Evolutionary conservation across 169 alveolate genomes (phyloP).

Genomic region (Hepatocystis sp.): DNA sequence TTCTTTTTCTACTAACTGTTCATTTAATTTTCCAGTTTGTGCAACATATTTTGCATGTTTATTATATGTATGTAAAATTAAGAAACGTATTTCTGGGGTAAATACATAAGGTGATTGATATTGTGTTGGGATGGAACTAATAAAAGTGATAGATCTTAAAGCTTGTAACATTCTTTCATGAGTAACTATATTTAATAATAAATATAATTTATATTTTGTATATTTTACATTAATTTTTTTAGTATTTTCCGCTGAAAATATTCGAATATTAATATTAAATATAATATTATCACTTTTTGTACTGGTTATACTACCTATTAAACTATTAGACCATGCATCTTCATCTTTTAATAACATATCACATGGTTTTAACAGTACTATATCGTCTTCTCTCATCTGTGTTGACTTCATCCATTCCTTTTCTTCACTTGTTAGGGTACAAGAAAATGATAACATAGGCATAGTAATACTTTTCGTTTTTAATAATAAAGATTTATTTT

Average conservation of each 20-base stretch:
- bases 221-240: slow-evolving; percentile 66
- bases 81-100: slow-evolving; percentile 72
- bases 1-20: slow-evolving; percentile 53
- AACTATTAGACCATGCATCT: slow-evolving; percentile 78
- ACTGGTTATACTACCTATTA: slow-evolving; percentile 52
- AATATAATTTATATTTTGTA: slow-evolving; percentile 52
- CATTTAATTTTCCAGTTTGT: slow-evolving; percentile 56
- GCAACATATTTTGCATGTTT: slow-evolving; percentile 64
- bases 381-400: slow-evolving; percentile 83
- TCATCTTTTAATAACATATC: slow-evolving; percentile 46
- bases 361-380: slow-evolving; percentile 80
- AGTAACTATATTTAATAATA: slow-evolving; percentile 62
- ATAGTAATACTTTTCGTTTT: slow-evolving; percentile 59
- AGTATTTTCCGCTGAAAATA: slow-evolving; percentile 72
- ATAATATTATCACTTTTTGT: slow-evolving; percentile 54
- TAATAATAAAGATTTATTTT: slow-evolving; percentile 71
- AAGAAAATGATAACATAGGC: slow-evolving; percentile 61
- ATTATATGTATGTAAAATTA: slow-evolving; percentile 52
- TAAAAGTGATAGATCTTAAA: slow-evolving; percentile 77
- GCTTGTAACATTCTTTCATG: slow-evolving; percentile 85
- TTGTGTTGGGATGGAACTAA: slow-evolving; percentile 62
- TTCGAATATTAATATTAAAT: slow-evolving; percentile 58
- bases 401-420: slow-evolving; percentile 76
- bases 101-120: slow-evolving; percentile 73
- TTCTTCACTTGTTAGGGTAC: slow-evolving; percentile 74